phyloP scores from a whole-genome alignment of 2,329 filamentous ascomycete genomes.

The Emydomyces testavorans region DNA sequence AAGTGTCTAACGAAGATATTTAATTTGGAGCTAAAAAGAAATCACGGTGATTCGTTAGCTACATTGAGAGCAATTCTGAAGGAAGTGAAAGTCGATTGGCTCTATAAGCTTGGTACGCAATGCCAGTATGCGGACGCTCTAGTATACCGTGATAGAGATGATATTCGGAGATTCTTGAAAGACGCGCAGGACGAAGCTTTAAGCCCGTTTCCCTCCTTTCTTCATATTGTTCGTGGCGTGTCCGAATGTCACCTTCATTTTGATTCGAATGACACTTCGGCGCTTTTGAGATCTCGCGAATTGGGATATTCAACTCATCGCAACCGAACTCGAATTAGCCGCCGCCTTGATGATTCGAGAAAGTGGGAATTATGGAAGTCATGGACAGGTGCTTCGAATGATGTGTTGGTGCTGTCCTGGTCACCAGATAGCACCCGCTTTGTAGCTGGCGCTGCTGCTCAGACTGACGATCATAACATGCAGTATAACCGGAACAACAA shows the following conservation, averaged over 20 bases:
- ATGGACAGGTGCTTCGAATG: conserved; percentile 49
- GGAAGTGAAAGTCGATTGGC: conserved; percentile 1
- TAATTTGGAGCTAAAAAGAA: neutral
- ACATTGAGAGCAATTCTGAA: neutral
- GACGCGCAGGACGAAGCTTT: conserved; percentile 19
- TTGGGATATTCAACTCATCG: conserved; percentile 18
- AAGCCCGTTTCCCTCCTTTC: conserved; percentile 15
- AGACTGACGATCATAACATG: conserved; percentile 45
- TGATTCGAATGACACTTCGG: conserved; percentile 1
- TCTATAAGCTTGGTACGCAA: conserved; percentile 9
- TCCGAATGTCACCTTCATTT: conserved; percentile 2
- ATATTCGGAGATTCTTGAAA: conserved; percentile 19
- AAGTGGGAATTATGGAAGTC: conserved; percentile 34
- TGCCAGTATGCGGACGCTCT: conserved; percentile 10
- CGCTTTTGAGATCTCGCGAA: conserved; percentile 25
- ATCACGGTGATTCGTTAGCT: neutral
- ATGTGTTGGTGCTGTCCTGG: conserved; percentile 48
- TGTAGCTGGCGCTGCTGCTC: conserved; percentile 46
- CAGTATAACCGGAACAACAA: conserved; percentile 51
- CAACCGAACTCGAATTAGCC: conserved; percentile 14
- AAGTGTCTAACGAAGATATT: conserved; percentile 1
- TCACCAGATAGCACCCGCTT: conserved; percentile 44
- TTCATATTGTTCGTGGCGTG: conserved; percentile 8
- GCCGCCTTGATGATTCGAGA: conserved; percentile 23
- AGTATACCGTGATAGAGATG: conserved; percentile 15